Conservation (phyloP, 495 filamentous ascomycete species). For the Daldinia vernicosa region DNA sequence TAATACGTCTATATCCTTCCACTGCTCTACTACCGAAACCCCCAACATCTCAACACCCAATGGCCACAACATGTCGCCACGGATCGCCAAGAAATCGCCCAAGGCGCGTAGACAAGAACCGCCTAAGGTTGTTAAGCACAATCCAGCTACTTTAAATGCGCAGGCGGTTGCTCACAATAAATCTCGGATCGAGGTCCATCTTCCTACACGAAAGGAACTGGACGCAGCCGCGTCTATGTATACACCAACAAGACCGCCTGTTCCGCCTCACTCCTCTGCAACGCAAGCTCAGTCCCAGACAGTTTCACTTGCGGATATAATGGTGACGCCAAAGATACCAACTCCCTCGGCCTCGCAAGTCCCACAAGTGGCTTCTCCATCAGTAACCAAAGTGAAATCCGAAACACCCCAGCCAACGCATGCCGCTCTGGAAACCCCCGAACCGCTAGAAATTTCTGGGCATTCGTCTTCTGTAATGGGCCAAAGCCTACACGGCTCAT, state of each 20-base stretch:
- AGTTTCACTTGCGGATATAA: conserved; percentile 43
- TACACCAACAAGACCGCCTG: conserved; percentile 16
- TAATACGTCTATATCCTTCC: conserved; percentile 49
- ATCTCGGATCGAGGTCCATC: conserved; percentile 45
- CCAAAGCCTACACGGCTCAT: conserved; percentile 12
- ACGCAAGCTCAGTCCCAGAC: conserved; percentile 41
- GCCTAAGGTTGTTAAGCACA: conserved; percentile 41
- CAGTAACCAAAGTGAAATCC: conserved; percentile 13
- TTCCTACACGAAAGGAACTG: conserved; percentile 41
- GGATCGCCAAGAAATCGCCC: conserved; percentile 33
- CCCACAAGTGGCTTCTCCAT: conserved; percentile 15
- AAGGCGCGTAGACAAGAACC: conserved; percentile 39
- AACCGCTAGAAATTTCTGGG: conserved; percentile 12
- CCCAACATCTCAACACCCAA: conserved; percentile 24
- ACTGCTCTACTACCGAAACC: conserved; percentile 47
- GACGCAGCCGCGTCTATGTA: conserved; percentile 31
- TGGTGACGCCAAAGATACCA: conserved; percentile 39
- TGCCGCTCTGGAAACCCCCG: conserved; percentile 12
- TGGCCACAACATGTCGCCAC: conserved; percentile 31
- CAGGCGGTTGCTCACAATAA: conserved; percentile 44
- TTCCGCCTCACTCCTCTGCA: conserved; percentile 19
- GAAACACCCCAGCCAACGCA: conserved; percentile 22
- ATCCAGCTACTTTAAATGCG: conserved; percentile 36
- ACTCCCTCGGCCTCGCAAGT: conserved; percentile 21
- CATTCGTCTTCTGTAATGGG: not conserved